Conservation (phyloP, 2,329 filamentous ascomycete species). For the Fusarium paranaense region DNA sequence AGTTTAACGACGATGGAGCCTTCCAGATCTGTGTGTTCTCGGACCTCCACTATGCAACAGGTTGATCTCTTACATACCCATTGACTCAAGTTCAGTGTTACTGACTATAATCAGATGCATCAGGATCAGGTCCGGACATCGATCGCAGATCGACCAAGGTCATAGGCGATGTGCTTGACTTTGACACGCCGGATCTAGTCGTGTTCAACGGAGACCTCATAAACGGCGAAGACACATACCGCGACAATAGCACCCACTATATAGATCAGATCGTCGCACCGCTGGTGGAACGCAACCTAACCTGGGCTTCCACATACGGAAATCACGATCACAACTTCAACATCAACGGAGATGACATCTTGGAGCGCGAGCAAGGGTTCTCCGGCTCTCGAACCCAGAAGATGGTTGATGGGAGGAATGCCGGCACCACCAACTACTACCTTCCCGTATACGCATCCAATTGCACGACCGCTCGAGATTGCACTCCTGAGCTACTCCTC, state of each 20-base stretch:
- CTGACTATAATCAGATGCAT: slow-evolving; percentile 10
- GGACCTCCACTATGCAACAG: slow-evolving; percentile 34
- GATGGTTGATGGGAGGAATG: slow-evolving; percentile 53
- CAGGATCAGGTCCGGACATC: slow-evolving; percentile 53
- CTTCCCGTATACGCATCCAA: slow-evolving; percentile 56
- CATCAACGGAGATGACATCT: slow-evolving; percentile 60
- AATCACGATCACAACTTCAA: slow-evolving; percentile 76
- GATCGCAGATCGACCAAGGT: slow-evolving; percentile 69
- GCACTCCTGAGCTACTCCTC: slow-evolving; percentile 61
- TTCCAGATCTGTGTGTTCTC: slow-evolving; percentile 36
- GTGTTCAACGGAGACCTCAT: slow-evolving; percentile 80
- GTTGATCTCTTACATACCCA: background rate
- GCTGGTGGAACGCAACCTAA: slow-evolving; percentile 64
- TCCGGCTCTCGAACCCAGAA: slow-evolving; percentile 53
- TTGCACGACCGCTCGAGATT: slow-evolving; percentile 46
- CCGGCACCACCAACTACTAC: slow-evolving; percentile 61
- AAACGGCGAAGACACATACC: slow-evolving; percentile 72
- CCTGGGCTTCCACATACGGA: slow-evolving; percentile 77
- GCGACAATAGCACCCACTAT: slow-evolving; percentile 66
- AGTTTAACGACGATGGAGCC: slow-evolving; percentile 21
- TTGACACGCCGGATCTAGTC: slow-evolving; percentile 69
- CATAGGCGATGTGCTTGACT: slow-evolving; percentile 67
- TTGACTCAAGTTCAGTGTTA: background rate
- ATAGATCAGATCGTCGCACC: slow-evolving; percentile 70
- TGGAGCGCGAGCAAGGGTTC: slow-evolving; percentile 54